These are phyloP conservation scores for Tieghemostelium lacteum DNA, from an alignment of 78 protist genomes.

Conservation along the genomic window DNA sequence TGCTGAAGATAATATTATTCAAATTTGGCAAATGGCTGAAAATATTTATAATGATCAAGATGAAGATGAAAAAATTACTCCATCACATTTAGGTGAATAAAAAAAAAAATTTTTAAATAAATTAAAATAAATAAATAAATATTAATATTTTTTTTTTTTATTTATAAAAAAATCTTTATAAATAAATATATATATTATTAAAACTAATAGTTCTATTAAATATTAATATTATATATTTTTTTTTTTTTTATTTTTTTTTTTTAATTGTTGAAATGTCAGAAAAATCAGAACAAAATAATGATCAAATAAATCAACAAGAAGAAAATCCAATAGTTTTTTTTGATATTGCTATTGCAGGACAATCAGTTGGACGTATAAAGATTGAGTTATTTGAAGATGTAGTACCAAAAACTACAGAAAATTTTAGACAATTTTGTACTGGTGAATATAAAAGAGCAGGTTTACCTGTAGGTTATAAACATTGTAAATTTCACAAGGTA, in stretches of 20 bases:
- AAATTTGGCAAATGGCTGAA: constrained; percentile 96
- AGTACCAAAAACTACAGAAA: constrained; percentile 94
- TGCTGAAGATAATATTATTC: constrained; percentile 97
- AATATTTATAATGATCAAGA: constrained; percentile 85
- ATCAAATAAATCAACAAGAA: no score
- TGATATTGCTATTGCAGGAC: constrained; percentile 91
- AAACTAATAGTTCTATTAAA: no score
- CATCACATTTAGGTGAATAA: constrained; percentile 58
- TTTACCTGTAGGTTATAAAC: constrained; percentile 91
- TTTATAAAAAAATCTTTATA: no score
- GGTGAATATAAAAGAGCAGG: constrained; percentile 88
- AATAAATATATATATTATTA: no score
- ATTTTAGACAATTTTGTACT: constrained; percentile 93
- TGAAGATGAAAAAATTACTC: constrained; percentile 56
- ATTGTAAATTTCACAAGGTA: constrained; percentile 92
- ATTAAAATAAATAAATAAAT: not conserved
- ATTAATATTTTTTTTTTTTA: not conserved
- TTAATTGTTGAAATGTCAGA: no score
- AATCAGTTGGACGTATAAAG: constrained; percentile 89
- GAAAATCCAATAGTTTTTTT: constrained; percentile 94
- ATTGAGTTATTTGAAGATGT: constrained; percentile 95
- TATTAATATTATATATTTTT: no score
- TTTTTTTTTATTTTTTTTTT: no score
- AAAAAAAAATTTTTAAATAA: no score
- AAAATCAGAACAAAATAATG: no score